These are phyloP conservation scores for Lolium perenne DNA, from an alignment of 176 grass and related monocot species.

Conservation along the genomic window DNA sequence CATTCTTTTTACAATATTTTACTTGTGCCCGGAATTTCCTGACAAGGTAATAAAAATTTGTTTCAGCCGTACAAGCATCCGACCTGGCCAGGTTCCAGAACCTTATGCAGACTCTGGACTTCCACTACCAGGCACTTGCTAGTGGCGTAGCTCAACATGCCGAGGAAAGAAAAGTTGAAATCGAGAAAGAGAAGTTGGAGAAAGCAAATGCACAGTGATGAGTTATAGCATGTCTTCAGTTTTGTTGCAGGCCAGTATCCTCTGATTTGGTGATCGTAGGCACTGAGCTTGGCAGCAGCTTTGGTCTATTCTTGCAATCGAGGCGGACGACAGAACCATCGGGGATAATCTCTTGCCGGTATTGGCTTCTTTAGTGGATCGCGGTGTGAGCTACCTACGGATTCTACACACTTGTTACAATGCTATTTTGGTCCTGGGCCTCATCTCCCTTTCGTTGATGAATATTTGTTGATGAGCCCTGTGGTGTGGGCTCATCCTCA, in stretches of 20 bases:
- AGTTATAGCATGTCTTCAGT: conserved; percentile 35
- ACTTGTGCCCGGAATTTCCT: not conserved
- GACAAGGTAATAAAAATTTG: conserved; percentile 10
- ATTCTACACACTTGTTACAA: conserved; percentile 27
- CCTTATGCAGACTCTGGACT: conserved; percentile 76
- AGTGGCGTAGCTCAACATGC: conserved; percentile 73
- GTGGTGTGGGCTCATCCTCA: not conserved
- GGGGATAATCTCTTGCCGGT: not conserved
- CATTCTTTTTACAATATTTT: not conserved
- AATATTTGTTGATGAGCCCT: conserved; percentile 24
- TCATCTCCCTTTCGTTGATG: conserved; percentile 1
- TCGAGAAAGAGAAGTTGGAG: conserved; percentile 85
- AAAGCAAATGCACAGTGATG: conserved; percentile 51
- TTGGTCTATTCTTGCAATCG: conserved; percentile 44
- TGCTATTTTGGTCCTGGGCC: conserved; percentile 15
- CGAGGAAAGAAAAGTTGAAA: conserved; percentile 71
- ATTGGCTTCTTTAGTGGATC: conserved; percentile 30
- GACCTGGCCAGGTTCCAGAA: conserved; percentile 72
- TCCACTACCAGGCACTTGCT: conserved; percentile 69
- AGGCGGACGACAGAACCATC: conserved; percentile 1
- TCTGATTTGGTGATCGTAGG: conserved; percentile 39
- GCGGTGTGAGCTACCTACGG: not conserved
- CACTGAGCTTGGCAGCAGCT: conserved; percentile 27
- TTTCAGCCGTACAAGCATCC: conserved; percentile 66
- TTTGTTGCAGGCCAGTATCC: conserved; percentile 39